Evolutionary conservation across 306 rosid genomes (phyloP).

Genomic region (Sechiopsis laciniata): DNA sequence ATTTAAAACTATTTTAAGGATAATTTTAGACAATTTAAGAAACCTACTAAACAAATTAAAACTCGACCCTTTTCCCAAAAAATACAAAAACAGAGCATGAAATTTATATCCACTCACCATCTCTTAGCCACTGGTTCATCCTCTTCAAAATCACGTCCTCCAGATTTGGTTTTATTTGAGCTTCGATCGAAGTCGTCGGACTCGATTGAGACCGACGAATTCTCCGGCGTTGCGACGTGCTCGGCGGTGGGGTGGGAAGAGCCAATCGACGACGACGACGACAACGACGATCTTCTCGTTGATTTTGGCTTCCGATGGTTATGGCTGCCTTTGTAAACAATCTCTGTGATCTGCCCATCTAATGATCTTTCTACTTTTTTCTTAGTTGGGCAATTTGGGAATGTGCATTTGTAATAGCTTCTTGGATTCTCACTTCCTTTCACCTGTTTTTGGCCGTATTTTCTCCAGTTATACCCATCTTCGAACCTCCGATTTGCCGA

Average conservation of each 20-base stretch:
- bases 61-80: no score
- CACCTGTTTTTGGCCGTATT: constrained; percentile 94
- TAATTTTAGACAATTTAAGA: no score
- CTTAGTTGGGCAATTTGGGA: constrained; percentile 84
- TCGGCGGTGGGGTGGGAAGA: constrained; percentile 25
- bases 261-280: constrained; percentile 10
- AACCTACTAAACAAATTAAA: no score
- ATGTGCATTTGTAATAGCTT: constrained; percentile 92
- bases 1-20: no score
- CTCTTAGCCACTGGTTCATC: constrained; percentile 72
- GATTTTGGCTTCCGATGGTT: constrained; percentile 86
- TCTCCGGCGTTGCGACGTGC: constrained; percentile 71
- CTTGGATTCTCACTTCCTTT: constrained; percentile 98
- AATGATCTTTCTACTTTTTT: constrained; percentile 86
- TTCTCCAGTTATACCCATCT: constrained; percentile 96
- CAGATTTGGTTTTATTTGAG: constrained; percentile 61
- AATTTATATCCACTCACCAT: constrained; percentile 40
- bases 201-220: constrained; percentile 69
- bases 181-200: constrained; percentile 72
- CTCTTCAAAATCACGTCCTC: constrained; percentile 60
- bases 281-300: constrained; percentile 50
- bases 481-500: constrained; percentile 57
- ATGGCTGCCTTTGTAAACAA: constrained; percentile 87
- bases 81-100: not conserved
- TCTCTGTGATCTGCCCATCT: constrained; percentile 90